Evolutionary conservation across 2,329 filamentous ascomycete genomes (phyloP), one percentile per base, ranked within the genome.

Genomic region (Aspergillus fijiensis): DNA sequence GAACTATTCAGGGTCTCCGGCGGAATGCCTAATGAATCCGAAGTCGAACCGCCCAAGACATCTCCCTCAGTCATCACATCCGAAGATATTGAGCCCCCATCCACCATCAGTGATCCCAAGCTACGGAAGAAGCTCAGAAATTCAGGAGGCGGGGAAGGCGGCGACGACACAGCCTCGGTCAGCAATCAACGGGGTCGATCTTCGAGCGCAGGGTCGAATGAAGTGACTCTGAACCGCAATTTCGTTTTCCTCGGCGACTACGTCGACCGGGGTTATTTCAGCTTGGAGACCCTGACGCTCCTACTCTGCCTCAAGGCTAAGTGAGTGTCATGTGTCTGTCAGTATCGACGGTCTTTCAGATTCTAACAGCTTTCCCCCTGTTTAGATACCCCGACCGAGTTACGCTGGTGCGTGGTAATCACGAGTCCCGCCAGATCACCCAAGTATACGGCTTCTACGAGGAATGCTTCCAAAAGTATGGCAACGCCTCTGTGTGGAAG

Each of bases 1-100:
- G 95, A 99, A 81, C 87, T 99, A 53, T 99, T 99, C 79, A 89
- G 93, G 57, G 94, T 99, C 47, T 92, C 94, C 51, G 95, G 95
- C 62, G 95, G 95, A 66, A 97, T 98, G 91, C 95, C 95, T 11
- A 92, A 92, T 70, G 90, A 96, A 68, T 85, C 86, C 45, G 85
- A 88, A 63, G 83, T 87, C 27, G 84, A 92, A 71, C 80, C 85
- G 14, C 89, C 90, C 16, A 85, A 87, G 69, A 89, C 88, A 11
- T 80, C 85, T 31, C 87, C 88, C 9, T 86, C 87, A 10, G 85
- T 92, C 65, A 96, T 97, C 73, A 94, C 86, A 55, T 90, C 92
- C n/a, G 90, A 91, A 66, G 92, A 96, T 73, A 88, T 98, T 69
- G 93, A 97, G 76, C 93, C 94, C 4, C 93, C 94, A 1, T 91